A percentile compares a stretch with the other conserved stretches of the same genome.
These are phyloP conservation scores for Naganishia vaughanmartiniae DNA, from an alignment of 768 basidiomycete species.

Conservation along the genomic window DNA sequence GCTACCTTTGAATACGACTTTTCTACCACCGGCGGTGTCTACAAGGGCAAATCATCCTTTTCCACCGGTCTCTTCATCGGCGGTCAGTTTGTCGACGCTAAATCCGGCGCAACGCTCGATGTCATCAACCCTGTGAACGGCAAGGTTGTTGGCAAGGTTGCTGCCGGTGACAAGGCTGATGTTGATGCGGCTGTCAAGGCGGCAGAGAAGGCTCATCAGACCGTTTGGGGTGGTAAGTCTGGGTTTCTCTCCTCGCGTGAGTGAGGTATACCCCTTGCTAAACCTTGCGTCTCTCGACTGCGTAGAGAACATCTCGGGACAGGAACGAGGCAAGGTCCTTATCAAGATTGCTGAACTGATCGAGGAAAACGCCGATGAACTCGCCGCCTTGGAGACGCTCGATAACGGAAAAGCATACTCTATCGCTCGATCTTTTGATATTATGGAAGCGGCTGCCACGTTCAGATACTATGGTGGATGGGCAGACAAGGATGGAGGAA, in stretches of 20 bases:
- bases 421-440: conserved; percentile 30
- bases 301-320: conserved; percentile 53
- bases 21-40: conserved; percentile 33
- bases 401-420: conserved; percentile 81
- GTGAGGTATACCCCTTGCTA: background rate
- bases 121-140: conserved; percentile 53
- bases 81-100: conserved; percentile 39
- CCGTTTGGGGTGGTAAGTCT: conserved; percentile 51
- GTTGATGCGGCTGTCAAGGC: conserved; percentile 68
- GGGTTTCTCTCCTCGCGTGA: background rate
- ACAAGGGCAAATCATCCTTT: conserved; percentile 55
- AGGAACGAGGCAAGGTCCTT: conserved; percentile 73
- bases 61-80: conserved; percentile 88
- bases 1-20: conserved; percentile 25
- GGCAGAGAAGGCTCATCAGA: conserved; percentile 52
- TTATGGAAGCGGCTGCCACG: conserved; percentile 25
- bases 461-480: conserved; percentile 82
- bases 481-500: conserved; percentile 89
- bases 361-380: conserved; percentile 74
- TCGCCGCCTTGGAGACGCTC: conserved; percentile 78
- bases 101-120: conserved; percentile 35
- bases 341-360: conserved; percentile 75
- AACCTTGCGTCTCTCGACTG: background rate
- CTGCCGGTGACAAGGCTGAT: conserved; percentile 61
- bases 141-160: conserved; percentile 44